Evolutionary conservation across 2,329 filamentous ascomycete genomes (phyloP).

Genomic region (Pseudogymnoascus sp.): DNA sequence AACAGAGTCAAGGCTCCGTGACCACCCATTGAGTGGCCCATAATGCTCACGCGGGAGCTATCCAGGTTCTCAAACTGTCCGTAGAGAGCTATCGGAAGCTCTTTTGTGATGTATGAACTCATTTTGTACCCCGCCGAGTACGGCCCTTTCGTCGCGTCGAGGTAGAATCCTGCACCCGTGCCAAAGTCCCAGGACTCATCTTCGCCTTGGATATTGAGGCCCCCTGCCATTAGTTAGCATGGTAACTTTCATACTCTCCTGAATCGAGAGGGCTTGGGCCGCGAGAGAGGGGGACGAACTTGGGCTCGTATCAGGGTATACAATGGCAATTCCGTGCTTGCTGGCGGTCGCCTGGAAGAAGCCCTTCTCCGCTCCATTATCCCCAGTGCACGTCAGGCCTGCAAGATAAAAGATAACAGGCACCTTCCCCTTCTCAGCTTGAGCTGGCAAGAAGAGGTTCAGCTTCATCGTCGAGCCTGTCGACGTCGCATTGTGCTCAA

Average conservation of each 20-base stretch:
- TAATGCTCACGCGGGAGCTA: constrained; percentile 63
- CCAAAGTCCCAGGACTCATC: constrained; percentile 90
- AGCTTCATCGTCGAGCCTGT: constrained; percentile 86
- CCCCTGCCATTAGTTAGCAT: constrained; percentile 39
- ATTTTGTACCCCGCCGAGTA: constrained; percentile 80
- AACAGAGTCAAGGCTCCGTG: constrained; percentile 91
- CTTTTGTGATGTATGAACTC: constrained; percentile 84
- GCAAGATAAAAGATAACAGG: constrained; percentile 91
- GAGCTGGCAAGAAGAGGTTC: constrained; percentile 82
- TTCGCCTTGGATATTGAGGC: constrained; percentile 72
- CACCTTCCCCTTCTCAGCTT: constrained; percentile 54
- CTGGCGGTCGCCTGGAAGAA: constrained; percentile 85
- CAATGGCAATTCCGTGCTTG: constrained; percentile 75
- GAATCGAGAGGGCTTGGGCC: not conserved
- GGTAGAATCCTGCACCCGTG: constrained; percentile 85
- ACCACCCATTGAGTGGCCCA: constrained; percentile 94
- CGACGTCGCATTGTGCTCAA: constrained; percentile 70
- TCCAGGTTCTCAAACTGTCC: constrained; percentile 66
- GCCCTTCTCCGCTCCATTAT: constrained; percentile 74
- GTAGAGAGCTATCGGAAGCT: constrained; percentile 76
- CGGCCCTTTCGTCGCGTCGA: constrained; percentile 71
- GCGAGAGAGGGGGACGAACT: constrained; percentile 40
- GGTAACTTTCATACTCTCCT: not conserved
- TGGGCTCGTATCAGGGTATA: constrained; percentile 93
- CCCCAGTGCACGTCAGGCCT: constrained; percentile 87